Conservation (phyloP, 2,329 filamentous ascomycete species). For the Sporothrix mexicana region DNA sequence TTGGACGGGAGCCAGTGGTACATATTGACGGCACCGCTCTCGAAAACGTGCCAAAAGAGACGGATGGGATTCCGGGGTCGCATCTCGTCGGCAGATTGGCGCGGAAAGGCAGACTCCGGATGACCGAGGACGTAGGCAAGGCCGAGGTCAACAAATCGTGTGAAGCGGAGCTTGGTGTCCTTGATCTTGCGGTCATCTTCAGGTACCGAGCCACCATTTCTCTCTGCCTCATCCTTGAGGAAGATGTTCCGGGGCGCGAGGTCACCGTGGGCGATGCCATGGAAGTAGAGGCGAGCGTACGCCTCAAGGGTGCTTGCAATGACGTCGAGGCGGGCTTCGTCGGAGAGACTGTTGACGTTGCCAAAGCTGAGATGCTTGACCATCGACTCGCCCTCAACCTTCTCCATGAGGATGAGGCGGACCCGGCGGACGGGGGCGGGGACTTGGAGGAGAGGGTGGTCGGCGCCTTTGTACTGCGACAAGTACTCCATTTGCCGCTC, state of each 20-base stretch:
- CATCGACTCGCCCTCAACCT: slow-evolving; percentile 31
- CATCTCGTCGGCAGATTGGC: slow-evolving; percentile 25
- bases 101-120: background rate
- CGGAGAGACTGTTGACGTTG: slow-evolving; percentile 27
- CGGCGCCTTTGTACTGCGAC: background rate
- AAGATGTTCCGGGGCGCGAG: slow-evolving; percentile 38
- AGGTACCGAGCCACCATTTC: background rate
- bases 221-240: slow-evolving; percentile 6
- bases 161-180: slow-evolving; percentile 17
- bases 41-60: slow-evolving; percentile 36
- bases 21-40: slow-evolving; percentile 36
- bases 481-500: slow-evolving; percentile 27
- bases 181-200: background rate
- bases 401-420: slow-evolving; percentile 35
- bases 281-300: slow-evolving; percentile 34
- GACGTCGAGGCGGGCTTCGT: slow-evolving; percentile 29
- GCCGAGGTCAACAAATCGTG: slow-evolving; percentile 37
- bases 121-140: slow-evolving; percentile 34
- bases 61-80: slow-evolving; percentile 36
- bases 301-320: slow-evolving; percentile 35
- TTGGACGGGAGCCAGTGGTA: slow-evolving; percentile 36
- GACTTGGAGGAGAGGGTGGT: slow-evolving; percentile 11
- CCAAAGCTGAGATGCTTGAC: slow-evolving; percentile 34
- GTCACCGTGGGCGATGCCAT: slow-evolving; percentile 36
- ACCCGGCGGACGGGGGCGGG: slow-evolving; percentile 25